Evolutionary conservation across 1,284 basidiomycete species (phyloP).

Genomic region (Cryptococcus floricola): DNA sequence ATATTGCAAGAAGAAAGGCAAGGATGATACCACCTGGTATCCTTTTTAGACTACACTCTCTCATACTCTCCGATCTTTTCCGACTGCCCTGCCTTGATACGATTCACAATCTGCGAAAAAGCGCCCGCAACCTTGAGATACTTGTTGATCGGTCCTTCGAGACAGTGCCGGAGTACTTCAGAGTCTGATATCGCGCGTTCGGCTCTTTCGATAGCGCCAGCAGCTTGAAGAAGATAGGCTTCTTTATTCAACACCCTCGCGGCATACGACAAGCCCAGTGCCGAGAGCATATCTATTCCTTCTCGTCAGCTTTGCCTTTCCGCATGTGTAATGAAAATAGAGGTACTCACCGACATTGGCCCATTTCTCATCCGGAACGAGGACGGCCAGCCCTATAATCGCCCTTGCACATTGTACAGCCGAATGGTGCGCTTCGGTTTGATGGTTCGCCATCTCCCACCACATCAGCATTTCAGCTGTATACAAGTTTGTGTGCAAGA

Average conservation of each 20-base stretch:
- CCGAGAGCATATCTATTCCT: conserved; percentile 27
- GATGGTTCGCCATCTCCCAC: conserved; percentile 31
- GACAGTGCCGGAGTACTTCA: conserved; percentile 16
- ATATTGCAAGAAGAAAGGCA: background rate
- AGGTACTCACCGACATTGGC: conserved; percentile 30
- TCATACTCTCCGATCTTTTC: conserved; percentile 41
- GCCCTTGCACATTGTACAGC: conserved; percentile 32
- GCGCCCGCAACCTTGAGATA: conserved; percentile 31
- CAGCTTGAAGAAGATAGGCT: conserved; percentile 13
- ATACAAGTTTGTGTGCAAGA: conserved; percentile 30
- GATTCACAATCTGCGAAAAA: conserved; percentile 28
- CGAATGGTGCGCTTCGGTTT: conserved; percentile 17
- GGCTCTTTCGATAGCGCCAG: conserved; percentile 14
- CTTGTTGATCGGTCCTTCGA: conserved; percentile 24
- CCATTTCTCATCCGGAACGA: conserved; percentile 22
- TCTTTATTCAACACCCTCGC: conserved; percentile 36
- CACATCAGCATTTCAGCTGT: conserved; percentile 38
- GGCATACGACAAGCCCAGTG: conserved; percentile 27
- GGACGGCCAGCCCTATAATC: conserved; percentile 22
- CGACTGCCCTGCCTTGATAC: conserved; percentile 29
- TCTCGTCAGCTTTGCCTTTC: background rate
- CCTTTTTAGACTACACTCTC: conserved; percentile 14
- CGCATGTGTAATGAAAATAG: background rate
- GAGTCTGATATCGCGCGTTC: conserved; percentile 25
- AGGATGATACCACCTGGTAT: background rate